A percentile compares a stretch with the other conserved stretches of the same genome.
These are phyloP conservation scores for Corymbia citriodora DNA, from an alignment of 441 rosid genomes.

Conservation along the genomic window DNA sequence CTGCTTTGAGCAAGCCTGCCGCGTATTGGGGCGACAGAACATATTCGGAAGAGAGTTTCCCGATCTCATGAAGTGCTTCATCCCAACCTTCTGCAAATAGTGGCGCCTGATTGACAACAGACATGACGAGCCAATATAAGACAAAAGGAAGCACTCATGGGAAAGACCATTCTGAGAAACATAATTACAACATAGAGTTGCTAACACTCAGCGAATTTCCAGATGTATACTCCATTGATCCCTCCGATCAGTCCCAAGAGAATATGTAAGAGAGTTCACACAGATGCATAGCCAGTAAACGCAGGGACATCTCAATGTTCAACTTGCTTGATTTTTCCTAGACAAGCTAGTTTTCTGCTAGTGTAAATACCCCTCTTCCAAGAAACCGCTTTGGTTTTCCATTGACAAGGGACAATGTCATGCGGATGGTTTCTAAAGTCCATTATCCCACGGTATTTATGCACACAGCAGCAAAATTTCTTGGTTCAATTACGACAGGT, in stretches of 20 bases:
- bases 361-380: background rate
- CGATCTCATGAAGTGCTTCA: constrained; percentile 91
- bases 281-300: background rate
- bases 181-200: background rate
- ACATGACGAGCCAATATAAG: background rate
- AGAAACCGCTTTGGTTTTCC: background rate
- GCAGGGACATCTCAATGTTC: background rate
- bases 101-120: constrained; percentile 49
- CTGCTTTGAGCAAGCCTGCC: constrained; percentile 51
- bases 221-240: background rate
- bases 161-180: background rate
- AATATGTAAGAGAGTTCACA: background rate
- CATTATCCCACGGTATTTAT: background rate
- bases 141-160: background rate
- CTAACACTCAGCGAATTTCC: background rate
- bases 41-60: constrained; percentile 79
- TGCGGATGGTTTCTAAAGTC: background rate
- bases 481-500: background rate
- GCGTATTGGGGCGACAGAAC: constrained; percentile 62
- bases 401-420: background rate
- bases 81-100: constrained; percentile 93
- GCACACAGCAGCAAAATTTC: background rate
- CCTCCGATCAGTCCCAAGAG: background rate
- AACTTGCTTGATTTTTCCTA: background rate
- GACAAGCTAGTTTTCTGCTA: background rate